These are phyloP conservation scores for Phytophthora sojae DNA, from an alignment of 352 stramenopile species.

Conservation along the genomic window DNA sequence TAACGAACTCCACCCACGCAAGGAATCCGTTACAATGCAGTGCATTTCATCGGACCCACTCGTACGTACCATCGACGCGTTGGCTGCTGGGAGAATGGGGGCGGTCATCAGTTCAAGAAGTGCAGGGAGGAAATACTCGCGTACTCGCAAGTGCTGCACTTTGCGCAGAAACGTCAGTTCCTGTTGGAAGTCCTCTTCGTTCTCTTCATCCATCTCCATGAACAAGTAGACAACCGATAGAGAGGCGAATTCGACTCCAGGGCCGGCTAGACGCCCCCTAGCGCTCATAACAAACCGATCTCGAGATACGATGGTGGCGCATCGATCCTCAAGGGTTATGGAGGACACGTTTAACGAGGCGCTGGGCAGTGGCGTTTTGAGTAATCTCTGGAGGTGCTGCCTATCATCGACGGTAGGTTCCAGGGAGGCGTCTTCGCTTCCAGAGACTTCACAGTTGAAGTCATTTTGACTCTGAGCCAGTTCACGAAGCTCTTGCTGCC, in stretches of 20 bases:
- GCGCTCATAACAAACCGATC: conserved; percentile 32
- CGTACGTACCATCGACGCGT: background rate
- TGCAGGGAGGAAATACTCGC: conserved; percentile 34
- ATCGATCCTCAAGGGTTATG: conserved; percentile 18
- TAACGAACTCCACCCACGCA: conserved; percentile 40
- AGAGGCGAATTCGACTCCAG: conserved; percentile 1
- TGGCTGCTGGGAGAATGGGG: conserved; percentile 26
- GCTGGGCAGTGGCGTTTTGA: conserved; percentile 20
- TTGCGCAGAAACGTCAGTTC: conserved; percentile 37
- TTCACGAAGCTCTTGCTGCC: conserved; percentile 16
- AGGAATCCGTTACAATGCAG: conserved; percentile 39
- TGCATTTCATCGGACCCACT: conserved; percentile 13
- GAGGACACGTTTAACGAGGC: conserved; percentile 7
- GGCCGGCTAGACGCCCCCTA: conserved; percentile 8
- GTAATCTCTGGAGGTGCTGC: conserved; percentile 29
- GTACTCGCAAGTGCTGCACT: conserved; percentile 24
- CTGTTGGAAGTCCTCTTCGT: conserved; percentile 21
- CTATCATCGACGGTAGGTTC: conserved; percentile 4
- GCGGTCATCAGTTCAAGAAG: conserved; percentile 12
- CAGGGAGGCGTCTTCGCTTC: background rate
- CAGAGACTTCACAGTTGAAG: background rate
- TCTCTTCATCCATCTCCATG: conserved; percentile 3
- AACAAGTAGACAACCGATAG: conserved; percentile 32
- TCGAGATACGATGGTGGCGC: conserved; percentile 11
- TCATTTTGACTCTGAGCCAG: conserved; percentile 13